Conservation (phyloP, 768 basidiomycete species). For the Rhizopogon rudus region DNA sequence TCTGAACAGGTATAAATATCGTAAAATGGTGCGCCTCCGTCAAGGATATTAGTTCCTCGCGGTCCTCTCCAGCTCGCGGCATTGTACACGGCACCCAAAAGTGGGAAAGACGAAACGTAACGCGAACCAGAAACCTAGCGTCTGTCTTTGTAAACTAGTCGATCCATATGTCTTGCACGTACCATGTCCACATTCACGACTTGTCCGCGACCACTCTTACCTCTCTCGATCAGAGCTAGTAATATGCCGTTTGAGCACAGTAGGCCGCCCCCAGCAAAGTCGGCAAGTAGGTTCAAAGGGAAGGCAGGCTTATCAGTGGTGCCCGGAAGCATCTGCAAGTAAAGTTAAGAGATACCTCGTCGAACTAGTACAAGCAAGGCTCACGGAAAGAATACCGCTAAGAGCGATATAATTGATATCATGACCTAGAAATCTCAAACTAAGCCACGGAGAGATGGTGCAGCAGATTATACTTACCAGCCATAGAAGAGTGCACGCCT, state of each 20-base stretch:
- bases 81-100: conserved; percentile 37
- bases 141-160: background rate
- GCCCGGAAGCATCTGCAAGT: conserved; percentile 61
- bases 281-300: conserved; percentile 73
- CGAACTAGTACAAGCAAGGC: conserved; percentile 12
- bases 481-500: conserved; percentile 75
- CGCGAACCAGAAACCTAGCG: conserved; percentile 74
- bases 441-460: background rate
- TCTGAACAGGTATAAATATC: conserved; percentile 68
- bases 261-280: conserved; percentile 80
- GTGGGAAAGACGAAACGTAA: conserved; percentile 70
- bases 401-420: conserved; percentile 83
- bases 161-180: conserved; percentile 4
- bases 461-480: conserved; percentile 40
- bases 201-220: conserved; percentile 63
- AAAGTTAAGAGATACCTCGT: background rate
- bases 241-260: conserved; percentile 70
- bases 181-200: conserved; percentile 79
- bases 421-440: conserved; percentile 46
- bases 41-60: conserved; percentile 59
- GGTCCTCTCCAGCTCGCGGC: conserved; percentile 34
- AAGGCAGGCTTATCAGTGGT: conserved; percentile 56
- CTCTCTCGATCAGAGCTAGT: conserved; percentile 67
- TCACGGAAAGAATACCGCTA: conserved; percentile 67
- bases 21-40: conserved; percentile 80